Evolutionary conservation across 768 basidiomycete species (phyloP).

Genomic region (Pleurotus eryngii): DNA sequence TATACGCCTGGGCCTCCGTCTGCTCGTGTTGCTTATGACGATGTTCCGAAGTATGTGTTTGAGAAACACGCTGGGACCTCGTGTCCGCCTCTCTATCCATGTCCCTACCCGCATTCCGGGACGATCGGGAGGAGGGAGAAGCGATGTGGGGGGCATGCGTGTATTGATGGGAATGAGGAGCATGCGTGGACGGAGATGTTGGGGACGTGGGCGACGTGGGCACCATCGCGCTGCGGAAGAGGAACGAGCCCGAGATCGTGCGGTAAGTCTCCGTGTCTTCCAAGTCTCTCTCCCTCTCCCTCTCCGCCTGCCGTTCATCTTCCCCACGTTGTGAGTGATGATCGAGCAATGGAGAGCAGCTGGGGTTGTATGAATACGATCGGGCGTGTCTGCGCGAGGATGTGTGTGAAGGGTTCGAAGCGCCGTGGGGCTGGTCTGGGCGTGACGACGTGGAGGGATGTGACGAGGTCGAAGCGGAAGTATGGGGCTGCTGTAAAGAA

Average conservation of each 20-base stretch:
- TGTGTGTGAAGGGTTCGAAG: no score
- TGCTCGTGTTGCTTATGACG: no score
- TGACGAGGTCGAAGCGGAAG: no score
- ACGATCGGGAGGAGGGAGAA: neutral
- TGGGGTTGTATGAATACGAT: constrained; percentile 1
- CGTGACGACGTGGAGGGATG: no score
- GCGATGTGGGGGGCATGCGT: neutral
- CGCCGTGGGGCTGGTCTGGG: no score
- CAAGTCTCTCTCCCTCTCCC: no score
- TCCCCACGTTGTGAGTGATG: neutral
- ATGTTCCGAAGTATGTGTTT: no score
- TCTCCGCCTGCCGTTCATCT: neutral
- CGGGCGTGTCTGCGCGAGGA: neutral
- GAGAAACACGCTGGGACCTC: no score
- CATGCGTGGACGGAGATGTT: neutral
- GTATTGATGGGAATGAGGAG: neutral
- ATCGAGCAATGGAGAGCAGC: constrained; percentile 1
- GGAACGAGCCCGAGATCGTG: constrained; percentile 20
- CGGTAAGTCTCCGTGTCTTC: neutral
- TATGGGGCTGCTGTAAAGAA: no score
- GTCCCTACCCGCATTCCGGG: no score
- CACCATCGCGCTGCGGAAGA: constrained; percentile 27
- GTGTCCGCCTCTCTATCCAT: no score
- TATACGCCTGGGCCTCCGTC: no score
- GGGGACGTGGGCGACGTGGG: neutral